Evolutionary conservation across 2,329 filamentous ascomycete species (phyloP).

Genomic region (Aspergillus chevalieri): DNA sequence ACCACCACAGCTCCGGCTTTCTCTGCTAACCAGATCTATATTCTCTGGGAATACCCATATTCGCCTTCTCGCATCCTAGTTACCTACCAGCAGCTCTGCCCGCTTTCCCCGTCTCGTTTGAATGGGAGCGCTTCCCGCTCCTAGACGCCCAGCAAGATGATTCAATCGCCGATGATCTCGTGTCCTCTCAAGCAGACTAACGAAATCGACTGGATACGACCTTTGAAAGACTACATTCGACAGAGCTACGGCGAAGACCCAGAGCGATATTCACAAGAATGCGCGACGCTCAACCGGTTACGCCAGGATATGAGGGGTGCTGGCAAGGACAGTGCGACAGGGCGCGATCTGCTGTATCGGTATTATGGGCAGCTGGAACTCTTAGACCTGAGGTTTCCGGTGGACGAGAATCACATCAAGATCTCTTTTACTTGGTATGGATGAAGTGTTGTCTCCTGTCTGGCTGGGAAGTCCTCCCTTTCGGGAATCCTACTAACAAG

Average conservation of each 20-base stretch:
- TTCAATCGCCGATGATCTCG: constrained; percentile 91
- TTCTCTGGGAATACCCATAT: neutral
- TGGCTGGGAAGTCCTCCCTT: neutral
- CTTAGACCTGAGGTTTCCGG: constrained; percentile 87
- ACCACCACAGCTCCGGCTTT: too few species aligned
- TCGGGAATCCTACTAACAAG: neutral
- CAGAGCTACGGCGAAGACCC: constrained; percentile 94
- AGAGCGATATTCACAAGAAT: constrained; percentile 92
- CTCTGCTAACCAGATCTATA: too few species aligned
- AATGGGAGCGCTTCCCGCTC: constrained; percentile 33
- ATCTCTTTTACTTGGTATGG: constrained; percentile 93
- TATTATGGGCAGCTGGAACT: constrained; percentile 98
- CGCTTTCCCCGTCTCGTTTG: constrained; percentile 10
- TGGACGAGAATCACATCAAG: constrained; percentile 98
- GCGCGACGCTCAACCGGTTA: constrained; percentile 84
- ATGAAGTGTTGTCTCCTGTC: neutral
- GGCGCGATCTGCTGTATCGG: constrained; percentile 85
- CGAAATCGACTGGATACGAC: constrained; percentile 95
- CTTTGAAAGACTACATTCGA: constrained; percentile 88
- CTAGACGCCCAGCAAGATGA: constrained; percentile 48
- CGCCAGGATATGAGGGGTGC: constrained; percentile 98
- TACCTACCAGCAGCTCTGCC: neutral
- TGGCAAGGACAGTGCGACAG: constrained; percentile 90
- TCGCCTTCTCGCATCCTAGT: neutral
- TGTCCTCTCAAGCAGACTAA: constrained; percentile 88